A percentile compares a stretch with the other conserved stretches of the same genome.
phyloP scores from a whole-genome alignment of 495 filamentous ascomycete species.

The Penicillium dipodomyicola region DNA sequence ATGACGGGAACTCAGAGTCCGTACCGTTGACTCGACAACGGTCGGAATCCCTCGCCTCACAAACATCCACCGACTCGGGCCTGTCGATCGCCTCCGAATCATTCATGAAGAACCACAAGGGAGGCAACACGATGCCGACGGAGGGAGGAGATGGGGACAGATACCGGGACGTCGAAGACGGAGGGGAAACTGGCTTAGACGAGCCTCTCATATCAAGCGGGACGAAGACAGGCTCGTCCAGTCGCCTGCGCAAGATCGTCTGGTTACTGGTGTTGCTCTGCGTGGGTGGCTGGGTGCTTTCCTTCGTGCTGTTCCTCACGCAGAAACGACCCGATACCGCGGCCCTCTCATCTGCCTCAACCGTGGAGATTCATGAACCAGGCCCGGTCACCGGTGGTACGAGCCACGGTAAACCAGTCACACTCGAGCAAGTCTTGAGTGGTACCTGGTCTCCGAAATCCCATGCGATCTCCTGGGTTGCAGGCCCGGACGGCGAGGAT shows the following conservation, averaged over 20 bases:
- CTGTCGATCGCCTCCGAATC: constrained; percentile 38
- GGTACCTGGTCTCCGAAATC: constrained; percentile 67
- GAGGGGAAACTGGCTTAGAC: constrained; percentile 22
- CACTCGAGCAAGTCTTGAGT: constrained; percentile 71
- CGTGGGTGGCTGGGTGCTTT: constrained; percentile 75
- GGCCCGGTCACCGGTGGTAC: constrained; percentile 60
- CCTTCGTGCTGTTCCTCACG: constrained; percentile 70
- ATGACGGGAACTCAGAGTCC: constrained; percentile 28
- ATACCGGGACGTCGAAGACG: constrained; percentile 45
- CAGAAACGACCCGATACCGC: constrained; percentile 36
- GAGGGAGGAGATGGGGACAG: constrained; percentile 17
- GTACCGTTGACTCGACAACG: constrained; percentile 29
- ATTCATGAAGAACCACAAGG: constrained; percentile 33
- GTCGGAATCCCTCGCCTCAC: constrained; percentile 30
- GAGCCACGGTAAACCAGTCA: constrained; percentile 74
- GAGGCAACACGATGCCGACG: constrained; percentile 11
- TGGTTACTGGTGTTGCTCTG: constrained; percentile 66
- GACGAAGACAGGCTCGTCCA: constrained; percentile 26
- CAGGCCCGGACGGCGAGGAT: constrained; percentile 79
- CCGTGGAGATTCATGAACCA: constrained; percentile 48
- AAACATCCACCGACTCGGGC: constrained; percentile 39
- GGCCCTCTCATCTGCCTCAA: constrained; percentile 21
- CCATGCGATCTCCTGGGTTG: constrained; percentile 85
- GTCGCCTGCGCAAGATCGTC: constrained; percentile 58
- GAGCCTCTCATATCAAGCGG: constrained; percentile 30